Percentiles rank a stretch among this genome's conserved stretches.
These are phyloP conservation scores for Fraxinus sp. DNA, from an alignment of 305 asterid genomes.

Conservation along the genomic window DNA sequence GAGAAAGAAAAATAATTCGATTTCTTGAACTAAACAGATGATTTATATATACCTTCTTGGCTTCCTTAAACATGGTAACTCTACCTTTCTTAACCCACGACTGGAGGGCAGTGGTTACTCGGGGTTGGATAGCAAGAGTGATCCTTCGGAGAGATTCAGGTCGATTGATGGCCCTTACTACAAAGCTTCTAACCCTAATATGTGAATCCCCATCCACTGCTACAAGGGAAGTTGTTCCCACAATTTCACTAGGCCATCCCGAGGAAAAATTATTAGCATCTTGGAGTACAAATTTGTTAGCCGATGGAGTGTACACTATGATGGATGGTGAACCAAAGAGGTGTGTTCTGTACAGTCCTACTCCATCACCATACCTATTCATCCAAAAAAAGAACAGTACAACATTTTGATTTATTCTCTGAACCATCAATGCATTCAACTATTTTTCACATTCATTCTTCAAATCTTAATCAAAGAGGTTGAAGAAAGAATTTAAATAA, in stretches of 20 bases:
- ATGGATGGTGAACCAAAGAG: conserved; percentile 52
- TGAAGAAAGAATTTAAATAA: too few relatives aligned
- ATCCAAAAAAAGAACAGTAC: not conserved
- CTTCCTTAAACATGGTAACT: conserved; percentile 34
- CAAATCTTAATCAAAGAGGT: too few relatives aligned
- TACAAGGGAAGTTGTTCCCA: conserved; percentile 39
- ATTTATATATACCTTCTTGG: conserved; percentile 42
- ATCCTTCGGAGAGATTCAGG: conserved; percentile 52
- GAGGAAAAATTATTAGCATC: conserved; percentile 21
- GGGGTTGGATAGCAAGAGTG: conserved; percentile 47
- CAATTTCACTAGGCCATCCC: conserved; percentile 43
- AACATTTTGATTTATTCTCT: too few relatives aligned
- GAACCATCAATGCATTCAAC: not conserved
- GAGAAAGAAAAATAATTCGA: not conserved
- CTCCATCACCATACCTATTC: conserved; percentile 49
- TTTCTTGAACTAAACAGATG: not conserved
- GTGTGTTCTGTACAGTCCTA: conserved; percentile 49
- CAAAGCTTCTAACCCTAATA: conserved; percentile 41
- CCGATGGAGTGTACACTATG: conserved; percentile 41
- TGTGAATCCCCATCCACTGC: conserved; percentile 44
- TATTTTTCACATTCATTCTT: not conserved
- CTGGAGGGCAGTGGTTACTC: conserved; percentile 36
- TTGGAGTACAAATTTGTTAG: conserved; percentile 46
- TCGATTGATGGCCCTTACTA: conserved; percentile 39
- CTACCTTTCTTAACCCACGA: conserved; percentile 44